Evolutionary conservation across 352 stramenopile genomes (phyloP).

Genomic region (Globisporangium cylindrosporum): DNA sequence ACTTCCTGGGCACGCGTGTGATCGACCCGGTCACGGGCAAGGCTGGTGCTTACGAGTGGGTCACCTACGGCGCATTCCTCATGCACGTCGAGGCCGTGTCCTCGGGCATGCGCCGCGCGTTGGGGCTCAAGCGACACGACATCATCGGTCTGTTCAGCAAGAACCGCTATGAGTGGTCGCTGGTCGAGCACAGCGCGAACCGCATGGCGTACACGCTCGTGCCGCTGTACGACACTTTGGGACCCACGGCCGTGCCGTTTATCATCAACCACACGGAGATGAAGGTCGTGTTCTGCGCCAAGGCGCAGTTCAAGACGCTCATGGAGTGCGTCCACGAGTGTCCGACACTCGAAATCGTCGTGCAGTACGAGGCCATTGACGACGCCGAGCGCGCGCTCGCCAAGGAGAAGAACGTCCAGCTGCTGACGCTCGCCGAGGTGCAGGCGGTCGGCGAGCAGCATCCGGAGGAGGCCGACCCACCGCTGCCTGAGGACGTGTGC

Average conservation of each 20-base stretch:
- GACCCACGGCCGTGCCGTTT: slow-evolving; percentile 52
- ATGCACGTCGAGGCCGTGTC: slow-evolving; percentile 32
- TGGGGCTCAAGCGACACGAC: slow-evolving; percentile 36
- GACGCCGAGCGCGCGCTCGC: not conserved
- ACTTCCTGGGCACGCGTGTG: slow-evolving; percentile 44
- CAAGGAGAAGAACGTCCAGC: slow-evolving; percentile 4
- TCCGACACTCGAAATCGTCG: slow-evolving; percentile 43
- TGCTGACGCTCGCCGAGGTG: slow-evolving; percentile 27
- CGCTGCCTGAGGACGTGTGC: slow-evolving; percentile 73
- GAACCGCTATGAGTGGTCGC: slow-evolving; percentile 61
- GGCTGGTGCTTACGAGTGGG: slow-evolving; percentile 44
- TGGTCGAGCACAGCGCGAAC: slow-evolving; percentile 56
- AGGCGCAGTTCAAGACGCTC: slow-evolving; percentile 40
- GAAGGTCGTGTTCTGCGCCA: slow-evolving; percentile 62
- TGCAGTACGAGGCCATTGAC: slow-evolving; percentile 49
- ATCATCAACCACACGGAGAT: slow-evolving; percentile 79
- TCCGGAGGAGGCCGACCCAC: slow-evolving; percentile 43
- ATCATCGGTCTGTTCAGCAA: slow-evolving; percentile 53
- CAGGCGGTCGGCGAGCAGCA: slow-evolving; percentile 36
- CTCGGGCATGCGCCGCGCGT: slow-evolving; percentile 31
- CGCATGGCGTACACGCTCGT: slow-evolving; percentile 65
- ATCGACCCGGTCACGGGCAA: slow-evolving; percentile 32
- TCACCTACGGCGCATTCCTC: slow-evolving; percentile 53
- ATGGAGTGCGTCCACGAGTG: slow-evolving; percentile 42
- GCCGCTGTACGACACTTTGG: slow-evolving; percentile 53